Base-by-base conservation (phyloP, 148 eudicot species). In the Cornus florida region DNA sequence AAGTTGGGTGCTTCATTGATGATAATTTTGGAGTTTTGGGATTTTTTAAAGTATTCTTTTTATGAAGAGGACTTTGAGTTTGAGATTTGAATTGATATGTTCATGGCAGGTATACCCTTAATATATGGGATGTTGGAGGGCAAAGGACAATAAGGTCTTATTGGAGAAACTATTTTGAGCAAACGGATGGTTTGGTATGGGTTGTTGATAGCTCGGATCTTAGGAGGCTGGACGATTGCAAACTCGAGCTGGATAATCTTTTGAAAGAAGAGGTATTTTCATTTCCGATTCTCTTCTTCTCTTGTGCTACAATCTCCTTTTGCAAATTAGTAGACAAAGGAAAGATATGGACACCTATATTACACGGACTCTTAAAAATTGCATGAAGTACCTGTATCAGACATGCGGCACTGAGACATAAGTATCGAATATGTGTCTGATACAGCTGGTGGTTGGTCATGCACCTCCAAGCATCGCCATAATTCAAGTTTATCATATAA, bases 41-140 rank as follows among this genome's bases (percentile, higher is more conserved):
- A 31, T 0, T 0, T n/a, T n/a, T n/a, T n/a, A n/a, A n/a, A 56
- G n/a, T 73, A n/a, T 10, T 67, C 53, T 8, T 33, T 35, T 35
- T 35, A 1, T 22, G 5, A n/a, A 2, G 22, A 31, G n/a, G 33
- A 32, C 23, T 59, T 74, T 59, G 67, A 11, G 8, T 59, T 74
- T 59, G 67, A 11, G 8, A 6, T 32, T 10, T 20, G 22, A 77
- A 70, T 46, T 69, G 72, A 31, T 77, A 43, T 38, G 59, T 57
- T 65, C 28, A 28, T 78, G 33, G 74, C 79, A 96, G 99, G 88
- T 96, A 91, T 83, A 92, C 91, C 1, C 90, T 97, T 53, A 94
- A 97, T 84, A 94, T 97, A 88, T 97, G 98, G 99, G 99, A 97
- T 88, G 99, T 97, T 84, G 97, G 98, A 57, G 99, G 99, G 64